Evolutionary conservation across 164 flowering plant species (phyloP).

Genomic region (Tetrastigma voinierianum): DNA sequence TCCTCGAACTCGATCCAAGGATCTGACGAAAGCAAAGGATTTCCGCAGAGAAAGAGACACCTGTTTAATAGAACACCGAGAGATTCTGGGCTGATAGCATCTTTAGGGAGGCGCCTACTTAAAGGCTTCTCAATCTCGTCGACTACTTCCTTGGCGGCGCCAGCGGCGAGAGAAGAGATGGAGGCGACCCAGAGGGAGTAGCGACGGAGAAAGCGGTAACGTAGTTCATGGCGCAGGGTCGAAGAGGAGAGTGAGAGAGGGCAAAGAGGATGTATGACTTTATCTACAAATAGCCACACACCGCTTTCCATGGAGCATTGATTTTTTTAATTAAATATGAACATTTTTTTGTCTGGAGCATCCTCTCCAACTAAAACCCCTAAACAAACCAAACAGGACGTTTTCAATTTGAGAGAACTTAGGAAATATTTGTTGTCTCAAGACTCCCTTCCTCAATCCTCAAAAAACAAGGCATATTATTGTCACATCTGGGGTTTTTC

Average conservation of each 20-base stretch:
- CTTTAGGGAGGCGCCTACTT: conserved; percentile 72
- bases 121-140: conserved; percentile 82
- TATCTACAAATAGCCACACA: conserved; percentile 84
- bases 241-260: conserved; percentile 52
- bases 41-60: conserved; percentile 28
- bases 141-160: conserved; percentile 85
- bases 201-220: conserved; percentile 50
- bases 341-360: no score
- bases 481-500: no score
- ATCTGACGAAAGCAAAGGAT: conserved; percentile 11
- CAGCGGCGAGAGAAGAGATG: conserved; percentile 56
- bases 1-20: conserved; percentile 15
- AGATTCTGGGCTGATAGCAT: conserved; percentile 69
- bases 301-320: conserved; percentile 9
- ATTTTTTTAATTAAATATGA: no score
- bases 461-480: no score
- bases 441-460: no score
- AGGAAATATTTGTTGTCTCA: no score
- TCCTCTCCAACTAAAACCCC: no score
- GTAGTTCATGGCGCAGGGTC: conserved; percentile 32
- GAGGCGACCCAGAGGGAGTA: conserved; percentile 57
- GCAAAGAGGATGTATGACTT: conserved; percentile 85
- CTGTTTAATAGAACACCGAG: conserved; percentile 63
- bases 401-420: no score
- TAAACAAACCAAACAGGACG: no score